Conservation (phyloP, 345 rosid genomes). For the Eucalyptus curtisii region DNA sequence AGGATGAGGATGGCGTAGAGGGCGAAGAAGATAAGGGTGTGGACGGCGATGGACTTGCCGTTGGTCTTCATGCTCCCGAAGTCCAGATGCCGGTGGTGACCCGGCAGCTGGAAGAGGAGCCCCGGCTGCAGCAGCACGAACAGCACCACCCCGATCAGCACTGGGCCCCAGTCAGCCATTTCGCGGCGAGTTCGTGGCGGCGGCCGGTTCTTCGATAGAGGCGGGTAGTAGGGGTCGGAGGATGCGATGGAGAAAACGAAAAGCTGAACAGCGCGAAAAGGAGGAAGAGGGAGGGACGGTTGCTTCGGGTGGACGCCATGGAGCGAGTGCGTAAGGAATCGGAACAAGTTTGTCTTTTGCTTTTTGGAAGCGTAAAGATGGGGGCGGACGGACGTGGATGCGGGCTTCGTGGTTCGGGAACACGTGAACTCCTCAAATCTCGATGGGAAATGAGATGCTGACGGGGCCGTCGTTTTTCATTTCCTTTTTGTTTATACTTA, state of each 20-base stretch:
- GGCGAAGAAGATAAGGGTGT: conserved; percentile 79
- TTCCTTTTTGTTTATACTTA: neutral
- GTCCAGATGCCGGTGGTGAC: conserved; percentile 44
- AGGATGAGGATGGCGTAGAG: conserved; percentile 68
- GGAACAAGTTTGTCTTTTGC: neutral
- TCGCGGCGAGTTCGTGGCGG: neutral
- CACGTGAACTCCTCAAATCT: neutral
- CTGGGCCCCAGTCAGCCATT: conserved; percentile 98
- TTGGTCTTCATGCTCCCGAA: conserved; percentile 88
- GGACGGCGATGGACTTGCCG: conserved; percentile 82
- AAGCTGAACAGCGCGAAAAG: neutral
- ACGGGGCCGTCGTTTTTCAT: neutral
- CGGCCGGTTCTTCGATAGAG: neutral
- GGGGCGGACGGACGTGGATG: neutral
- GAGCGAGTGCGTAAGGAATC: neutral
- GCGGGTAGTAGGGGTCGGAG: neutral
- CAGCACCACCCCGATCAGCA: conserved; percentile 66
- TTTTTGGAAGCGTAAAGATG: neutral
- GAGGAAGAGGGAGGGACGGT: neutral
- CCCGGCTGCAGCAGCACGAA: conserved; percentile 87
- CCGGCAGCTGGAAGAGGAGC: conserved; percentile 70
- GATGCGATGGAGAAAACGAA: neutral
- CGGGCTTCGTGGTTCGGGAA: neutral
- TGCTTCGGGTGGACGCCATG: neutral
- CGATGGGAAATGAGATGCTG: neutral